Conservation (phyloP, 164 flowering plant species). For the Aristolochia fimbriata region DNA sequence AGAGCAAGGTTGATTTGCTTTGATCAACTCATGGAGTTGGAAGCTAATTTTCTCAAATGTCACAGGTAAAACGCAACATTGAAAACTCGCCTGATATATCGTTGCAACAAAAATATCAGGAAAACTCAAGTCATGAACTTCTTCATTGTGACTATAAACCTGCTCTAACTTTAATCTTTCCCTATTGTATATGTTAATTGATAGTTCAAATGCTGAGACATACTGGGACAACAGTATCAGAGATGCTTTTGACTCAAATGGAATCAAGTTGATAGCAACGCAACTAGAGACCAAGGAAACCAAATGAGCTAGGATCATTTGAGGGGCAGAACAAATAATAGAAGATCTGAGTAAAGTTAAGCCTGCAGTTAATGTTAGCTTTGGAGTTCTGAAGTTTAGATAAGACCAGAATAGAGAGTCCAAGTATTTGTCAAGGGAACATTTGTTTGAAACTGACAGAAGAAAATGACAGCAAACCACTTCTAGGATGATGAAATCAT, state of each 20-base stretch:
- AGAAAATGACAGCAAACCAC: conserved; percentile 57
- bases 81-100: conserved; percentile 24
- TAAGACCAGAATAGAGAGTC: conserved; percentile 30
- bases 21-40: conserved; percentile 22
- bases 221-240: conserved; percentile 17
- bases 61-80: conserved; percentile 28
- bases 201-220: conserved; percentile 46
- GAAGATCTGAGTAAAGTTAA: conserved; percentile 43
- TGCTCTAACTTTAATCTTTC: conserved; percentile 25
- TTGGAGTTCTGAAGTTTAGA: conserved; percentile 17
- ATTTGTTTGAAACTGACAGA: conserved; percentile 31
- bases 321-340: conserved; percentile 39
- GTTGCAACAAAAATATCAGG: conserved; percentile 5
- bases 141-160: conserved; percentile 9
- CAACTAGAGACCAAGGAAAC: conserved; percentile 46
- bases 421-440: conserved; percentile 23
- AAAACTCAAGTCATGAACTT: conserved; percentile 9
- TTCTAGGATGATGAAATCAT: conserved; percentile 42
- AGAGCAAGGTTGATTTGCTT: conserved; percentile 14
- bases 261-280: conserved; percentile 16
- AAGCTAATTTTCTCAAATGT: conserved; percentile 26
- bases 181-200: conserved; percentile 36
- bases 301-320: conserved; percentile 50
- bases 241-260: conserved; percentile 10
- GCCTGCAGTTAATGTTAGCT: conserved; percentile 22